A percentile compares a stretch with the other conserved stretches of the same genome.
Evolutionary conservation across 108 stramenopile species (phyloP).

Genomic region (Conticribra guillardii): DNA sequence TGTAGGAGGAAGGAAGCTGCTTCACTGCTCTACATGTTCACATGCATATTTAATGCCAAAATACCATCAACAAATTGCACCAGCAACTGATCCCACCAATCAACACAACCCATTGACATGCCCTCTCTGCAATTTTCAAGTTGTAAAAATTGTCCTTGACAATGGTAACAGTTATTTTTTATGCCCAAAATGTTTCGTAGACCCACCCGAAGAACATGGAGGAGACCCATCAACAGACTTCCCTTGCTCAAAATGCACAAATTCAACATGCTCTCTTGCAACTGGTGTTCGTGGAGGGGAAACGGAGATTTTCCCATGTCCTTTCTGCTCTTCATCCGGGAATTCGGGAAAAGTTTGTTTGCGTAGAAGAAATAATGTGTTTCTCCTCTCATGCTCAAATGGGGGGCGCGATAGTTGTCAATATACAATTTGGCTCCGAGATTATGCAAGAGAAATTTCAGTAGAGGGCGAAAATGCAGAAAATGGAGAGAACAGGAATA

Average conservation of each 20-base stretch:
- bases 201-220: constrained; percentile 74
- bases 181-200: constrained; percentile 83
- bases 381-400: constrained; percentile 70
- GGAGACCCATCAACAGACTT: constrained; percentile 61
- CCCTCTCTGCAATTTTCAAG: constrained; percentile 85
- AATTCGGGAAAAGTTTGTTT: constrained; percentile 57
- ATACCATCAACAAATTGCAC: constrained; percentile 46
- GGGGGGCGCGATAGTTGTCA: constrained; percentile 60
- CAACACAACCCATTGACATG: constrained; percentile 68
- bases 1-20: constrained; percentile 50
- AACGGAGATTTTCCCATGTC: constrained; percentile 75
- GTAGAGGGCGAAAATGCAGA: constrained; percentile 41
- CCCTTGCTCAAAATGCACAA: constrained; percentile 77
- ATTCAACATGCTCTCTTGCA: constrained; percentile 73
- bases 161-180: constrained; percentile 70
- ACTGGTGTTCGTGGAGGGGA: constrained; percentile 72
- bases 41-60: constrained; percentile 64
- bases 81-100: constrained; percentile 51
- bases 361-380: constrained; percentile 59
- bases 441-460: constrained; percentile 51
- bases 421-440: constrained; percentile 79
- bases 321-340: constrained; percentile 60
- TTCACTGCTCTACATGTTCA: constrained; percentile 74
- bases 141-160: constrained; percentile 58
- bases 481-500: constrained; percentile 28